Percentiles rank a stretch among this genome's conserved stretches.
Evolutionary conservation across 768 basidiomycete genomes (phyloP).

Genomic region (Mycena metata): DNA sequence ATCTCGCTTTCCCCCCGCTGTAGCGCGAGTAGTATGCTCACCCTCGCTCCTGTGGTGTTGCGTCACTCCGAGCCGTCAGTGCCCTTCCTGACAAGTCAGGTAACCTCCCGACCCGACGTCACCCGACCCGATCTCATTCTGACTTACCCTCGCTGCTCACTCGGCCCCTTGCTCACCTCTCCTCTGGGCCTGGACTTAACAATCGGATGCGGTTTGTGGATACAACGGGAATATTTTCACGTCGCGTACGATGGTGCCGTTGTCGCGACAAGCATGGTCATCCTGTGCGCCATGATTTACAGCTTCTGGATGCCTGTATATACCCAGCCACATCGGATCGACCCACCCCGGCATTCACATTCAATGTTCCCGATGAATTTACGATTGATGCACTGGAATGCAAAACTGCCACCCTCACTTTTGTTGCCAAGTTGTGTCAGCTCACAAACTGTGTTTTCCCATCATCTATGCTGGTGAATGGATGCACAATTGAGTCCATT

Average conservation of each 20-base stretch:
- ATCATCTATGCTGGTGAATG: slow-evolving; percentile 2
- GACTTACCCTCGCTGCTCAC: too few relatives aligned
- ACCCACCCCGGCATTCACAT: slow-evolving; percentile 41
- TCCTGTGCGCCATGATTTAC: slow-evolving; percentile 11
- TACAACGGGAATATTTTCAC: slow-evolving; percentile 13
- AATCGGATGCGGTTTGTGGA: slow-evolving; percentile 10
- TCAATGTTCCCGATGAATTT: slow-evolving; percentile 41
- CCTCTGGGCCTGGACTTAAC: too few relatives aligned
- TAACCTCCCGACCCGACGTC: too few relatives aligned
- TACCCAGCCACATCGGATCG: slow-evolving; percentile 31
- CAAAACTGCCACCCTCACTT: slow-evolving; percentile 31
- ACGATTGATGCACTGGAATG: slow-evolving; percentile 39
- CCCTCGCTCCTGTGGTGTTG: too few relatives aligned
- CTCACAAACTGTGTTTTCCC: slow-evolving; percentile 24
- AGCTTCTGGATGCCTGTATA: slow-evolving; percentile 31
- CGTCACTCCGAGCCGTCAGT: too few relatives aligned
- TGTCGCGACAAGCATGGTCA: not conserved
- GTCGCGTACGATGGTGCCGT: slow-evolving; percentile 23
- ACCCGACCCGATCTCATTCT: too few relatives aligned
- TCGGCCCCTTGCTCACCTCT: too few relatives aligned
- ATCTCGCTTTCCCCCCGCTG: too few relatives aligned
- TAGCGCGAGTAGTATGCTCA: too few relatives aligned
- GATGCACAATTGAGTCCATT: too few relatives aligned
- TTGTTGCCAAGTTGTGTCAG: slow-evolving; percentile 30
- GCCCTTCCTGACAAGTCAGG: too few relatives aligned